phyloP scores from a whole-genome alignment of 768 basidiomycete genomes.

The Rhodotorula taiwanensis region DNA sequence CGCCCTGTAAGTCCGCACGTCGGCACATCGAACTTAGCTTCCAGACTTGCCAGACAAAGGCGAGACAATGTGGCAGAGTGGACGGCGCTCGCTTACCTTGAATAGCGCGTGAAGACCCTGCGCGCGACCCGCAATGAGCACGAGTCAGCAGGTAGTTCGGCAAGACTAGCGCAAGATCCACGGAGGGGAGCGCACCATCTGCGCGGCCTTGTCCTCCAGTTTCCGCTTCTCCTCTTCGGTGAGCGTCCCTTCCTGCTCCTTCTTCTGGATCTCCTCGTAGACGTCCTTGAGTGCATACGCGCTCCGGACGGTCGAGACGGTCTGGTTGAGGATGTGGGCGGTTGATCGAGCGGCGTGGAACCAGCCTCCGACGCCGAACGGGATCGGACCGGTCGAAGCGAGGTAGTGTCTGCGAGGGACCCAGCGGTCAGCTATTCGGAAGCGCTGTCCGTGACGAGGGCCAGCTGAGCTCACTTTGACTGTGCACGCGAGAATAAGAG shows the following conservation, averaged over 20 bases:
- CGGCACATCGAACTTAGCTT: no score
- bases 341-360: constrained; percentile 84
- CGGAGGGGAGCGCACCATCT: constrained; percentile 52
- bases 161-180: neutral
- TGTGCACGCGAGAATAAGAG: neutral
- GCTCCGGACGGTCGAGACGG: constrained; percentile 37
- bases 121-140: neutral
- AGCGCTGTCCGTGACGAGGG: neutral
- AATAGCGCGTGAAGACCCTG: constrained; percentile 74
- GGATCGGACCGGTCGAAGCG: constrained; percentile 58
- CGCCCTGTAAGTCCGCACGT: no score
- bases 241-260: constrained; percentile 68
- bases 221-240: constrained; percentile 69
- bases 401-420: constrained; percentile 58
- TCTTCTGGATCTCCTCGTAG: constrained; percentile 85
- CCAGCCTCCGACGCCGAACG: constrained; percentile 80
- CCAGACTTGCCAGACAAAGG: neutral
- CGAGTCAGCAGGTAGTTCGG: neutral
- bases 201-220: constrained; percentile 84
- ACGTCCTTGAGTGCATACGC: constrained; percentile 83
- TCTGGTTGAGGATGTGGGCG: constrained; percentile 74
- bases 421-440: neutral
- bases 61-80: no score
- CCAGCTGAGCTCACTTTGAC: neutral
- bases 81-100: no score